phyloP scores from a whole-genome alignment of 192 early-diverging fungal genomes.

The Endogone sp. region DNA sequence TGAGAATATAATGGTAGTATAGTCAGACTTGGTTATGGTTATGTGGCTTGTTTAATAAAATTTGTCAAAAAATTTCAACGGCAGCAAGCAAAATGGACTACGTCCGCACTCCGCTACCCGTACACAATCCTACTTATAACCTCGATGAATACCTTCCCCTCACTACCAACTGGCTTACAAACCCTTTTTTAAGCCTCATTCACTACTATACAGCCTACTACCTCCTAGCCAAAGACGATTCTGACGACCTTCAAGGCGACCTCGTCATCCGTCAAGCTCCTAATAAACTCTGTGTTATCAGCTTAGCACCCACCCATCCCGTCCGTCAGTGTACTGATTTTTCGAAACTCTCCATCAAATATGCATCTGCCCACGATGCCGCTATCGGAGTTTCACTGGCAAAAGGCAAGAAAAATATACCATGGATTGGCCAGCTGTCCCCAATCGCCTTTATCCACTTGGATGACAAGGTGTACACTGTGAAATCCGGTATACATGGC shows the following conservation, averaged over 20 bases:
- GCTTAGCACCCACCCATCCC: conserved; percentile 12
- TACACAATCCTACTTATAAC: background rate
- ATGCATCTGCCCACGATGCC: background rate
- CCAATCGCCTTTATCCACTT: background rate
- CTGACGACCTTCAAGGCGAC: conserved; percentile 9
- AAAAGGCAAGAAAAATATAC: background rate
- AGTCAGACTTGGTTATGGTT: no score
- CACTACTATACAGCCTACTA: conserved; percentile 19
- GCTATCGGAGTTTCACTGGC: background rate
- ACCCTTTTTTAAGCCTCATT: conserved; percentile 10
- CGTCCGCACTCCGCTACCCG: background rate
- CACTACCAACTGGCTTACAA: background rate
- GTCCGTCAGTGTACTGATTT: background rate
- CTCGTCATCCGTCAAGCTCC: conserved; percentile 18
- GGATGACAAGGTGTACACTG: background rate
- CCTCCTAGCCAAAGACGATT: background rate
- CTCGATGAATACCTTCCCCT: background rate
- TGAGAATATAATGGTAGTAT: no score
- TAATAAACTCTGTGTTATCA: conserved; percentile 18
- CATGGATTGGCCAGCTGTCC: background rate
- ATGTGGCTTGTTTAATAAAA: no score
- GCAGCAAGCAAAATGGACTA: no score
- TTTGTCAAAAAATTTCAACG: no score
- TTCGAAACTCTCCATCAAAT: background rate
- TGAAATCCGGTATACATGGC: conserved; percentile 4